phyloP scores from a whole-genome alignment of 495 filamentous ascomycete species.

The Opeltia flavorubescens region DNA sequence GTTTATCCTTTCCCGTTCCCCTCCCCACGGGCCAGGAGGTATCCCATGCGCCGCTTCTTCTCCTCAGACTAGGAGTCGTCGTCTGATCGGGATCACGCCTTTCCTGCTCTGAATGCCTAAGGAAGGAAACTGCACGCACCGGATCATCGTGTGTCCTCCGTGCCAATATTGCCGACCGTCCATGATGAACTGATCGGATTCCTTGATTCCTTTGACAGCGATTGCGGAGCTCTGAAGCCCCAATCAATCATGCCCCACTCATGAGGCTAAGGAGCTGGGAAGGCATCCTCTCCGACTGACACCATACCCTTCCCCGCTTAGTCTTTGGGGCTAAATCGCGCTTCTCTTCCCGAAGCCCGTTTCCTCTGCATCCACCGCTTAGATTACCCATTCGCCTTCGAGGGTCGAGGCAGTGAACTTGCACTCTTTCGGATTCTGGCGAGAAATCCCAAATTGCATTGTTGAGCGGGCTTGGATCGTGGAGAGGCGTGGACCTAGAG shows the following conservation, averaged over 20 bases:
- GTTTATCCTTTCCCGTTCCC: not conserved
- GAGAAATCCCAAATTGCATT: too few relatives aligned
- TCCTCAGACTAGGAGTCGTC: not conserved
- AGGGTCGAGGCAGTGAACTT: not conserved
- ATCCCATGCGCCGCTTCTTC: not conserved
- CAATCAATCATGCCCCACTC: not conserved
- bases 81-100: not conserved
- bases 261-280: not conserved
- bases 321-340: not conserved
- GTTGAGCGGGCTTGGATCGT: too few relatives aligned
- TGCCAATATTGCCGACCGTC: too few relatives aligned
- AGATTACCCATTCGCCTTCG: not conserved
- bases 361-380: not conserved
- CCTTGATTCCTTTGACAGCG: too few relatives aligned
- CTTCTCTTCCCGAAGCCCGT: not conserved
- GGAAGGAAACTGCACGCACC: not conserved
- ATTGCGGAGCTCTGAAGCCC: not conserved
- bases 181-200: too few relatives aligned
- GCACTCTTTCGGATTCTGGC: too few relatives aligned
- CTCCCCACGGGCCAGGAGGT: not conserved
- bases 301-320: not conserved
- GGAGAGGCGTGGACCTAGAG: not conserved
- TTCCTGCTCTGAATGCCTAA: too few relatives aligned
- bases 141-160: too few relatives aligned
- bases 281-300: not conserved